These are phyloP conservation scores for Apiospora hydei DNA, from an alignment of 2,329 filamentous ascomycete species.

Conservation along the genomic window DNA sequence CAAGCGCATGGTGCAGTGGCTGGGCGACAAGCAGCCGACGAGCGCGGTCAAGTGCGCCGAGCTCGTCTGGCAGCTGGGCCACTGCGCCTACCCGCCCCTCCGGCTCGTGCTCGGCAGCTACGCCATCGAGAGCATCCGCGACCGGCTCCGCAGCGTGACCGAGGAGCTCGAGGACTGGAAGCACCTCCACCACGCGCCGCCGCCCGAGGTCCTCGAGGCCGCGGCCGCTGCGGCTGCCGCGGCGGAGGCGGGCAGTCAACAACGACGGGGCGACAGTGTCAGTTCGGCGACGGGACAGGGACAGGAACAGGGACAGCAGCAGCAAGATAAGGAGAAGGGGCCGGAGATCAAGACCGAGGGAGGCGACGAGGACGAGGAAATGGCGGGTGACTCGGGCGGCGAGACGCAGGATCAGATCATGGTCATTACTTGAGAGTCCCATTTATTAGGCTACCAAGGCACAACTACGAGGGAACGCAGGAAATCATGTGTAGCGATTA, in stretches of 20 bases:
- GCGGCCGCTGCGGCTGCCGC: conserved; percentile 40
- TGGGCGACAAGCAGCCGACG: conserved; percentile 89
- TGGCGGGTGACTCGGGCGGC: conserved; percentile 19
- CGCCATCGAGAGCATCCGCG: conserved; percentile 93
- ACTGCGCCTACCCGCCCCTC: conserved; percentile 92
- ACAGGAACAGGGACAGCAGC: not conserved
- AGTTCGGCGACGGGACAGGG: not conserved
- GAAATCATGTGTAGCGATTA: not conserved
- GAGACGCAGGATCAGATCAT: conserved; percentile 20
- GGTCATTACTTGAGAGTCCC: conserved; percentile 9
- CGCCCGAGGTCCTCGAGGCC: conserved; percentile 44
- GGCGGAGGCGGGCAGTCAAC: conserved; percentile 37
- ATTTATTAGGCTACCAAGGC: not conserved
- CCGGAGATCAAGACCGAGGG: not conserved
- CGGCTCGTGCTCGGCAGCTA: conserved; percentile 89
- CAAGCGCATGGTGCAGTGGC: conserved; percentile 90
- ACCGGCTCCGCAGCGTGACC: conserved; percentile 86
- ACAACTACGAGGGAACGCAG: not conserved
- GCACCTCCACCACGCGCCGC: conserved; percentile 73
- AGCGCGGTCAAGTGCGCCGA: conserved; percentile 93
- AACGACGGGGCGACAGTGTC: not conserved
- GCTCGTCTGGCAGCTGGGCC: conserved; percentile 91
- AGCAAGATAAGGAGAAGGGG: conserved; percentile 1
- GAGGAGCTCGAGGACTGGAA: conserved; percentile 97
- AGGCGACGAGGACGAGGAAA: conserved; percentile 3